Conservation (phyloP, 2,329 filamentous ascomycete species). For the Bipolaris bicolor region DNA sequence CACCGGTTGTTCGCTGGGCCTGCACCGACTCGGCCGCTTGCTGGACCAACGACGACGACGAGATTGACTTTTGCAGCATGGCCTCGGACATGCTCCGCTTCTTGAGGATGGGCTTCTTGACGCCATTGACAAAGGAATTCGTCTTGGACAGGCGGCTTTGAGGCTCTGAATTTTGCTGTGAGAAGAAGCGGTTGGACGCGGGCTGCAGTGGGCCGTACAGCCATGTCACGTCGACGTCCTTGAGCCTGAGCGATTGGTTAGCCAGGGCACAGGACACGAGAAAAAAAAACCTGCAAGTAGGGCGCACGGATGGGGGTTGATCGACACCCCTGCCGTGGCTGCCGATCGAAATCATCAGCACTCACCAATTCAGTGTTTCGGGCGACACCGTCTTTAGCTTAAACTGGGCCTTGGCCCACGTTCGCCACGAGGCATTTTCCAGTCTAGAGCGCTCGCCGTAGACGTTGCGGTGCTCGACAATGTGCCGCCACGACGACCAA, state of each 20-base stretch:
- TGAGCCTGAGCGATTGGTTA: constrained; percentile 69
- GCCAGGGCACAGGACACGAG: constrained; percentile 15
- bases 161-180: constrained; percentile 56
- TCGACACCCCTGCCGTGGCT: constrained; percentile 32
- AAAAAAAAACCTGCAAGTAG: constrained; percentile 20
- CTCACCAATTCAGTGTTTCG: constrained; percentile 90
- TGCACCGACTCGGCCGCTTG: constrained; percentile 86
- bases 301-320: constrained; percentile 38
- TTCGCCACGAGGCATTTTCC: constrained; percentile 96
- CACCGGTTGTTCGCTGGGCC: constrained; percentile 73
- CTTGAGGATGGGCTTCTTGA: constrained; percentile 92
- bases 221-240: constrained; percentile 97
- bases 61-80: constrained; percentile 88
- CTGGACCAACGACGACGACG: constrained; percentile 85
- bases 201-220: constrained; percentile 91
- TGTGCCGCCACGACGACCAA: constrained; percentile 95
- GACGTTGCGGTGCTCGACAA: constrained; percentile 77
- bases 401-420: constrained; percentile 93
- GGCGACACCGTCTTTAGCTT: constrained; percentile 85
- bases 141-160: constrained; percentile 64
- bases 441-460: constrained; percentile 82
- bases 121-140: constrained; percentile 66
- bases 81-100: constrained; percentile 96
- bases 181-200: constrained; percentile 63
- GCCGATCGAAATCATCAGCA: constrained; percentile 35